These are phyloP conservation scores for Coniochaeta ligniaria DNA, from an alignment of 2,329 filamentous ascomycete genomes.

Conservation along the genomic window DNA sequence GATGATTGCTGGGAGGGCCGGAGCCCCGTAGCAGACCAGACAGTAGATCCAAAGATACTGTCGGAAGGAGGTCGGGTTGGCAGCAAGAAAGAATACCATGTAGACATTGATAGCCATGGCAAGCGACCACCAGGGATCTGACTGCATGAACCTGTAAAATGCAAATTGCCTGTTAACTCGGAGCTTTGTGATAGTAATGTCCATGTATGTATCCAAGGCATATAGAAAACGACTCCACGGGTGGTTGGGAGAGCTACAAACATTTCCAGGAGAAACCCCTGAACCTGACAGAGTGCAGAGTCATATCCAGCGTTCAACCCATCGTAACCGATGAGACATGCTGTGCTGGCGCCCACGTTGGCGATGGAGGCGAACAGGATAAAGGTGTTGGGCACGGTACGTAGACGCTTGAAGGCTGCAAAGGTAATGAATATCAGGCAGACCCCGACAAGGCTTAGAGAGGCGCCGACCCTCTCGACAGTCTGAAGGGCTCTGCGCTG, in stretches of 20 bases:
- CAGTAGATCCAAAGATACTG: conserved; percentile 67
- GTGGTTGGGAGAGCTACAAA: conserved; percentile 32
- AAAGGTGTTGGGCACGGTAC: conserved; percentile 54
- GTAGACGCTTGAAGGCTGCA: conserved; percentile 39
- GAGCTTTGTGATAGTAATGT: too few species aligned
- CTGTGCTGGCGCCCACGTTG: conserved; percentile 53
- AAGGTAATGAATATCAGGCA: conserved; percentile 46
- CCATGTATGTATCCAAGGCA: too few species aligned
- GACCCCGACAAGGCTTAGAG: conserved; percentile 43
- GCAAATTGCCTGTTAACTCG: too few species aligned
- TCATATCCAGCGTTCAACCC: conserved; percentile 48
- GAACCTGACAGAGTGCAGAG: conserved; percentile 53
- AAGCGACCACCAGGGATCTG: conserved; percentile 69
- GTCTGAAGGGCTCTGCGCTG: conserved; percentile 16
- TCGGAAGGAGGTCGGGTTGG: conserved; percentile 60
- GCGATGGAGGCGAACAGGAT: conserved; percentile 55
- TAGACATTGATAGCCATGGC: conserved; percentile 81
- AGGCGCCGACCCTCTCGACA: conserved; percentile 44
- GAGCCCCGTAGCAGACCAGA: conserved; percentile 63
- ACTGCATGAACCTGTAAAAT: conserved; percentile 65
- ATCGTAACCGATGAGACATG: conserved; percentile 63
- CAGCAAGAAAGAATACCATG: conserved; percentile 57
- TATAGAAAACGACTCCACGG: not conserved
- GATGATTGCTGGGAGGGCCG: conserved; percentile 58
- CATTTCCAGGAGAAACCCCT: conserved; percentile 59